phyloP scores from a whole-genome alignment of 2,329 filamentous ascomycete species.

The Botrytis porri region DNA sequence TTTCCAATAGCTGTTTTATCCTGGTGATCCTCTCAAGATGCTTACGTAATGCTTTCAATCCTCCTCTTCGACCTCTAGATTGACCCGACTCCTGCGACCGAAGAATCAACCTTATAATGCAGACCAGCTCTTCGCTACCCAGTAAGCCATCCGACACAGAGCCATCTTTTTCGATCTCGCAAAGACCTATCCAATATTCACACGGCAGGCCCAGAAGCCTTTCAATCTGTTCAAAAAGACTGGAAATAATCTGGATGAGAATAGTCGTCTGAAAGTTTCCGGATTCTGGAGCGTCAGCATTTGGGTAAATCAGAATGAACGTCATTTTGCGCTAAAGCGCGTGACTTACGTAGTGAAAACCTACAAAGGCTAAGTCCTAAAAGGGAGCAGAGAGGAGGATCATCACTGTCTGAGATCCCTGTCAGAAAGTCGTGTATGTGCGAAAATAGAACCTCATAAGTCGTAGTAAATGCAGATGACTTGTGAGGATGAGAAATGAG shows the following conservation, averaged over 20 bases:
- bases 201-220: background rate
- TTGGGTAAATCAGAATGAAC: background rate
- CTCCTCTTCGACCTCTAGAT: background rate
- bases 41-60: background rate
- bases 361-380: background rate
- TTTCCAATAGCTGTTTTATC: background rate
- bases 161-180: background rate
- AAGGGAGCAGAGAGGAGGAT: background rate
- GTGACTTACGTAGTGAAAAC: background rate
- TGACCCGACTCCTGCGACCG: background rate
- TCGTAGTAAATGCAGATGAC: background rate
- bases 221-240: background rate
- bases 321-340: background rate
- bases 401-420: background rate
- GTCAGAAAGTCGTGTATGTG: background rate
- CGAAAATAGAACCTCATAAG: background rate
- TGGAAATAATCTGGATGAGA: background rate
- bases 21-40: background rate
- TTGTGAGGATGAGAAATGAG: background rate
- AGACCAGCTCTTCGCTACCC: background rate
- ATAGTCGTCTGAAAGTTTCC: background rate
- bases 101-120: background rate
- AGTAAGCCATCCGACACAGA: background rate
- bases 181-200: background rate
- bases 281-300: background rate